A percentile compares a stretch with the other conserved stretches of the same genome.
These are phyloP conservation scores for Xylariaceae sp. DNA, from an alignment of 2,329 filamentous ascomycete species.

Conservation along the genomic window DNA sequence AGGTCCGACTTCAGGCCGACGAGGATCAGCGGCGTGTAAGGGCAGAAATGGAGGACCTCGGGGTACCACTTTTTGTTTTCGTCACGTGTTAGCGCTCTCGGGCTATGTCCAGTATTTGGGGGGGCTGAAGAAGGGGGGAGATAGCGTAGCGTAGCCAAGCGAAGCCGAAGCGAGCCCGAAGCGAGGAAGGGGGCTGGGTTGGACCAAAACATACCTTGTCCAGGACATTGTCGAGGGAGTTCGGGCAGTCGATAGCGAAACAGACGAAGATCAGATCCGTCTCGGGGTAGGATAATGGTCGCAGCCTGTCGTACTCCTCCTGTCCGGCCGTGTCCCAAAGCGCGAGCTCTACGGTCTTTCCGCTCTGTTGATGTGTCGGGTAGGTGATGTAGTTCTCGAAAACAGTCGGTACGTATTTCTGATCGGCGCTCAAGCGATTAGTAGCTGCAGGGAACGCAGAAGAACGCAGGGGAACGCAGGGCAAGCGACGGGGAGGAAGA, in stretches of 20 bases:
- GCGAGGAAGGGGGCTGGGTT: background rate
- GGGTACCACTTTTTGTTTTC: slow-evolving; percentile 70
- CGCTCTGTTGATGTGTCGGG: slow-evolving; percentile 77
- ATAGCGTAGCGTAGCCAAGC: no score
- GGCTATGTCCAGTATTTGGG: background rate
- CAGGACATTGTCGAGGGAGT: slow-evolving; percentile 95
- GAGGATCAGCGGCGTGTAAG: slow-evolving; percentile 91
- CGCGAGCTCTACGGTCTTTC: slow-evolving; percentile 93
- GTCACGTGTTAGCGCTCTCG: slow-evolving; percentile 1
- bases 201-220: slow-evolving; percentile 69
- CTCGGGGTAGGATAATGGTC: slow-evolving; percentile 94
- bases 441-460: background rate
- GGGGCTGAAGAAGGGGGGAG: no score
- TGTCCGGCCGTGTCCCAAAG: slow-evolving; percentile 98
- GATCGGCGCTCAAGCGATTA: background rate
- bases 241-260: slow-evolving; percentile 98
- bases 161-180: background rate
- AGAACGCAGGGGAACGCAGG: background rate
- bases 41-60: slow-evolving; percentile 97
- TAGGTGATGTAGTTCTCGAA: slow-evolving; percentile 99
- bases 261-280: slow-evolving; percentile 98
- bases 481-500: background rate
- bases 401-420: slow-evolving; percentile 99
- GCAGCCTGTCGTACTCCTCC: slow-evolving; percentile 95
- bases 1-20: slow-evolving; percentile 96